phyloP scores from a whole-genome alignment of 352 stramenopile genomes.

The Globisporangium yorkense region DNA sequence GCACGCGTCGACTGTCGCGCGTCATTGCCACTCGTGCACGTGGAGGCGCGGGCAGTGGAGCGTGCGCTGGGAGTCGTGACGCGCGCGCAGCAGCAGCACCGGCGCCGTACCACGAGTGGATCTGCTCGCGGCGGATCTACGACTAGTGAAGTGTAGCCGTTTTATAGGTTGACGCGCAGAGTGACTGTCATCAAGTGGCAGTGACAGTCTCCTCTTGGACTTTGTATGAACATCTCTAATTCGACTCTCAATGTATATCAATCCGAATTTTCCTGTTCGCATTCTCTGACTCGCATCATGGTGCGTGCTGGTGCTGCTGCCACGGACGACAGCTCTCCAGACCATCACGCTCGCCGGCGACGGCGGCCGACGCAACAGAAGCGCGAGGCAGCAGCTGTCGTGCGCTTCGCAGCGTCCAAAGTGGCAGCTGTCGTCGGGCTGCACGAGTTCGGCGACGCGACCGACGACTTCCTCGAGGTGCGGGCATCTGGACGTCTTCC shows the following conservation, averaged over 20 bases:
- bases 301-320: no score
- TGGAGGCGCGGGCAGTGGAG: slow-evolving; percentile 7
- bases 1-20: slow-evolving; percentile 2
- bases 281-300: background rate
- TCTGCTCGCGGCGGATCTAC: background rate
- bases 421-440: slow-evolving; percentile 62
- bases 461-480: slow-evolving; percentile 42
- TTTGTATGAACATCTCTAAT: no score
- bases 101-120: background rate
- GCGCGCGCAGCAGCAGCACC: background rate
- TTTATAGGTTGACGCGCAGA: background rate
- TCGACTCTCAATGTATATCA: background rate
- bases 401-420: slow-evolving; percentile 68
- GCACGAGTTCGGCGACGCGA: slow-evolving; percentile 60
- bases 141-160: background rate
- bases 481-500: background rate
- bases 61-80: background rate
- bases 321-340: no score
- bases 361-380: background rate
- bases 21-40: slow-evolving; percentile 9
- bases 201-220: no score
- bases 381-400: slow-evolving; percentile 6
- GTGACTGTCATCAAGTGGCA: no score
- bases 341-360: background rate
- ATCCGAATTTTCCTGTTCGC: background rate